Conservation (phyloP, 225 moss, liverwort and hornwort species). For the Sphagnum tenellum region DNA sequence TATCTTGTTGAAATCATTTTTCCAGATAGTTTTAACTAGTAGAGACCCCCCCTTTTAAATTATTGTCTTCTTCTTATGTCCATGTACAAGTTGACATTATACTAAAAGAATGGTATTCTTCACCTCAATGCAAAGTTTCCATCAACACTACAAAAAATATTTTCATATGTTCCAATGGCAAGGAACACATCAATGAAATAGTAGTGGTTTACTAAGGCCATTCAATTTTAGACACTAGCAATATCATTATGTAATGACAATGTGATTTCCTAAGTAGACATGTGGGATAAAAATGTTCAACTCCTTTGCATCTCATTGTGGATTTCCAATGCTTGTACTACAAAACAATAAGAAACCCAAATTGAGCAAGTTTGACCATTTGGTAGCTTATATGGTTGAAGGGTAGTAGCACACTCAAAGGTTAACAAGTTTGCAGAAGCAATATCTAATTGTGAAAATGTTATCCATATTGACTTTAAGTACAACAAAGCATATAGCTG, state of each 20-base stretch:
- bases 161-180: too few relatives aligned
- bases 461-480: conserved; percentile 39
- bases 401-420: conserved; percentile 57
- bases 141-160: too few relatives aligned
- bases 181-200: conserved; percentile 43
- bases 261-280: conserved; percentile 45
- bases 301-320: too few relatives aligned
- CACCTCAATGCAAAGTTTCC: too few relatives aligned
- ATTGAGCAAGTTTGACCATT: neutral
- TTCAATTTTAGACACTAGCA: conserved; percentile 50
- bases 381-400: conserved; percentile 11
- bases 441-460: conserved; percentile 49
- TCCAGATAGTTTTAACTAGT: too few relatives aligned
- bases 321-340: too few relatives aligned
- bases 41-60: too few relatives aligned
- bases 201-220: conserved; percentile 31
- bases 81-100: too few relatives aligned
- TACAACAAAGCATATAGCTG: conserved; percentile 61
- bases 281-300: conserved; percentile 14
- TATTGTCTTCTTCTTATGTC: conserved; percentile 1
- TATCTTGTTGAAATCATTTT: too few relatives aligned
- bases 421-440: conserved; percentile 43
- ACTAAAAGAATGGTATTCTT: too few relatives aligned
- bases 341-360: neutral
- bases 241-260: conserved; percentile 41